Evolutionary conservation across 345 rosid genomes (phyloP).

Genomic region (Balakata baccata): DNA sequence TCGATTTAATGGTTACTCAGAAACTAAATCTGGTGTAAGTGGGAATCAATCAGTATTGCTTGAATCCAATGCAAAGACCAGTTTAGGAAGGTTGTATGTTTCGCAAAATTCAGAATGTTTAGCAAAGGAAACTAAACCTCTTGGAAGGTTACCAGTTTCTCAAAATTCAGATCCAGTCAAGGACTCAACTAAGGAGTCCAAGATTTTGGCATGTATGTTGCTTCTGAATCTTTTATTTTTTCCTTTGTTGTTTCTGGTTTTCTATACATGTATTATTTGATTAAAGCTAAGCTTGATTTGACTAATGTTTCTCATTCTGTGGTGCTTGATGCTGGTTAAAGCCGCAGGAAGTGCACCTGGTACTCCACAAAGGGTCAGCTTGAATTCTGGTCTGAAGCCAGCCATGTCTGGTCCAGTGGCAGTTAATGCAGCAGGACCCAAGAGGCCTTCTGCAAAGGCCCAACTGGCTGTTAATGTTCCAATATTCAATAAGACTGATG

Average conservation of each 20-base stretch:
- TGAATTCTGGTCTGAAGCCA: slow-evolving; percentile 44
- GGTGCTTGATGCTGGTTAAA: slow-evolving; percentile 44
- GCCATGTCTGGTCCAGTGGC: slow-evolving; percentile 36
- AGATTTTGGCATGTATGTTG: slow-evolving; percentile 52
- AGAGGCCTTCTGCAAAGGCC: slow-evolving; percentile 51
- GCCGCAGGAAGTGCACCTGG: slow-evolving; percentile 74
- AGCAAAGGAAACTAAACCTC: slow-evolving; percentile 69
- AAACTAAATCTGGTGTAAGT: slow-evolving; percentile 52
- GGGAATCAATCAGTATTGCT: slow-evolving; percentile 51
- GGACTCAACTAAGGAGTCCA: slow-evolving; percentile 70
- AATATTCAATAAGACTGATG: slow-evolving; percentile 56
- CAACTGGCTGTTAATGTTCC: slow-evolving; percentile 47
- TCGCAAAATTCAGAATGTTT: slow-evolving; percentile 52
- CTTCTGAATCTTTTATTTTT: slow-evolving; percentile 15
- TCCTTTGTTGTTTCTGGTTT: slow-evolving; percentile 13
- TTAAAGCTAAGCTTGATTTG: neutral
- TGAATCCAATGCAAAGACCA: slow-evolving; percentile 61
- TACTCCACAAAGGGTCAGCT: slow-evolving; percentile 74
- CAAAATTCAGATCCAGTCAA: slow-evolving; percentile 49
- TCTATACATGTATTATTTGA: slow-evolving; percentile 4
- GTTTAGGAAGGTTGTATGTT: slow-evolving; percentile 47
- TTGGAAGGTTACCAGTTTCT: slow-evolving; percentile 80
- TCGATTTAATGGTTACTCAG: slow-evolving; percentile 53
- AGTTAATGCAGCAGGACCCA: slow-evolving; percentile 46
- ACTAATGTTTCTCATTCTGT: slow-evolving; percentile 21